Evolutionary conservation across 2,329 filamentous ascomycete genomes (phyloP).

Genomic region (Penicillium fuscoglaucum): DNA sequence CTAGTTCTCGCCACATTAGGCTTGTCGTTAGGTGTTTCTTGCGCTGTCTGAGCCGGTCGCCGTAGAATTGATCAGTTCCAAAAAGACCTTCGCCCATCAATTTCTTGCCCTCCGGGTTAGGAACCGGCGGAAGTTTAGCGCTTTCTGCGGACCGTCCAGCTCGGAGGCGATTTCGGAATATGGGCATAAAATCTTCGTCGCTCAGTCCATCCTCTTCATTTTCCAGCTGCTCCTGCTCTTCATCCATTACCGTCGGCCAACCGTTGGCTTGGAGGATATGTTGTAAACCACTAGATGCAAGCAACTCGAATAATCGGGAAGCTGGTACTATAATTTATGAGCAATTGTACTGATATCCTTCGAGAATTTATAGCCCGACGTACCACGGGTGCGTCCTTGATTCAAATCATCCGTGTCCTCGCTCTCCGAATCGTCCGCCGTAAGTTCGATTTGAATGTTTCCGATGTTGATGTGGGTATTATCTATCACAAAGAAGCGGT

Average conservation of each 20-base stretch:
- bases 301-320: slow-evolving; percentile 54
- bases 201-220: slow-evolving; percentile 32
- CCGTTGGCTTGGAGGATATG: slow-evolving; percentile 50
- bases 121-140: slow-evolving; percentile 75
- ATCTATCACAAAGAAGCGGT: slow-evolving; percentile 2
- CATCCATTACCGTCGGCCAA: slow-evolving; percentile 15
- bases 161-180: slow-evolving; percentile 48
- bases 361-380: neutral
- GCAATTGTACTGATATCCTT: neutral
- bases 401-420: slow-evolving; percentile 38
- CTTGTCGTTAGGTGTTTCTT: slow-evolving; percentile 64
- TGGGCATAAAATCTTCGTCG: slow-evolving; percentile 27
- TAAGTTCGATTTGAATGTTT: slow-evolving; percentile 35
- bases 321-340: slow-evolving; percentile 32
- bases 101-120: slow-evolving; percentile 71
- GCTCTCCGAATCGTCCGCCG: slow-evolving; percentile 39
- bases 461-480: slow-evolving; percentile 45
- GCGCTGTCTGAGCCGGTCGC: slow-evolving; percentile 55
- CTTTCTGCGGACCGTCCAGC: slow-evolving; percentile 44
- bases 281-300: slow-evolving; percentile 55
- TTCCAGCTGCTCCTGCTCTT: slow-evolving; percentile 12
- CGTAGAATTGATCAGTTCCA: slow-evolving; percentile 64
- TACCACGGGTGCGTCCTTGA: slow-evolving; percentile 28
- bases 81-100: slow-evolving; percentile 83
- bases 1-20: slow-evolving; percentile 79